Percentiles rank a stretch among this genome's conserved stretches.
These are phyloP conservation scores for Trichoderma afroharzianum DNA, from an alignment of 2,329 filamentous ascomycete genomes.

Conservation along the genomic window DNA sequence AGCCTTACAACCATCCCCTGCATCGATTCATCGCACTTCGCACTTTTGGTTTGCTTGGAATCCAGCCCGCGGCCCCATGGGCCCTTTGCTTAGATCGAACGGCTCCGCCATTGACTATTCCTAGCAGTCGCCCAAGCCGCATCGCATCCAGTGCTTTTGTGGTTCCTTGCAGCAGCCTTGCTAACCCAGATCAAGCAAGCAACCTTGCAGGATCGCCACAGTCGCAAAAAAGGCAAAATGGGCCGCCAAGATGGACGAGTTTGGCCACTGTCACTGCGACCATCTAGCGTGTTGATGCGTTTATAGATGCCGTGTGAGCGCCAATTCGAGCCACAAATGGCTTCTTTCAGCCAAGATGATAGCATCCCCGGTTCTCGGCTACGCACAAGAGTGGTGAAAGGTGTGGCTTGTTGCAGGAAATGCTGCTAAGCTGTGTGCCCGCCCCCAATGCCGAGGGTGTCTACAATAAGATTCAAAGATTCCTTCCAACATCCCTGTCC, in stretches of 20 bases:
- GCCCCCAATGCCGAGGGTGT: constrained; percentile 11
- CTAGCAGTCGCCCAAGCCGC: background rate
- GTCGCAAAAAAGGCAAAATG: constrained; percentile 15
- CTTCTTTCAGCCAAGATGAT: background rate
- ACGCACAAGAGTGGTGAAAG: background rate
- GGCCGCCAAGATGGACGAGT: constrained; percentile 8
- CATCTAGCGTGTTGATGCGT: background rate
- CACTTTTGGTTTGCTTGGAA: background rate
- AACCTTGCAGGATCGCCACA: constrained; percentile 13
- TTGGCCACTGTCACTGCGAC: background rate
- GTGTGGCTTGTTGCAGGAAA: constrained; percentile 11
- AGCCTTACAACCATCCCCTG: constrained; percentile 3
- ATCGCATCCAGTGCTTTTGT: background rate
- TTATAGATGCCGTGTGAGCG: background rate
- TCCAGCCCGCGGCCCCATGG: background rate
- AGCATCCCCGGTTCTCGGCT: background rate
- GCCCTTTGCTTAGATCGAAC: constrained; percentile 2
- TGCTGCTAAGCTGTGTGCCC: constrained; percentile 12
- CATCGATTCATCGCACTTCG: background rate
- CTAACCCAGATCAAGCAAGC: constrained; percentile 11
- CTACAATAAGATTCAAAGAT: constrained; percentile 11
- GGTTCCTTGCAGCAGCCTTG: constrained; percentile 11
- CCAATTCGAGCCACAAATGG: background rate
- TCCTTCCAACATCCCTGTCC: constrained; percentile 6
- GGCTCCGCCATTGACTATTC: constrained; percentile 10